Evolutionary conservation across 2,329 filamentous ascomycete genomes (phyloP).

Genomic region (Fonsecaea pedrosoi): DNA sequence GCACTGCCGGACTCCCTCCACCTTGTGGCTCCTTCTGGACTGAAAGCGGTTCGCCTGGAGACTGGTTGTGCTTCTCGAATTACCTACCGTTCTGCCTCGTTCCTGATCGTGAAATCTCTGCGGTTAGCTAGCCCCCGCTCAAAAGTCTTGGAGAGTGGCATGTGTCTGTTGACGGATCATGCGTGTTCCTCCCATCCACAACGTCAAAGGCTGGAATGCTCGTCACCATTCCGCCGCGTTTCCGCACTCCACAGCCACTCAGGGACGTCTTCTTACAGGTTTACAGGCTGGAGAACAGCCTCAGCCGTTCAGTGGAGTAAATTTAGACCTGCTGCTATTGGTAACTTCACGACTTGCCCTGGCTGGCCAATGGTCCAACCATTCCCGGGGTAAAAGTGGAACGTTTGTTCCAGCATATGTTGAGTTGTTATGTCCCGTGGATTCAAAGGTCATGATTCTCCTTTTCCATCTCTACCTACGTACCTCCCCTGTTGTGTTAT

Average conservation of each 20-base stretch:
- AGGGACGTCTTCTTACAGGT: conserved; percentile 23
- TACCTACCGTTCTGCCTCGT: conserved; percentile 24
- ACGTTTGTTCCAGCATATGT: conserved; percentile 15
- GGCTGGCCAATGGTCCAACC: conserved; percentile 26
- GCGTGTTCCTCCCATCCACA: conserved; percentile 17
- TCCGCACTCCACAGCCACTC: conserved; percentile 19
- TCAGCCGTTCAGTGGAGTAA: conserved; percentile 22
- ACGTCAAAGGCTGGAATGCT: conserved; percentile 13
- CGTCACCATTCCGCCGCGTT: conserved; percentile 9
- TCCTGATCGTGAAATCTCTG: conserved; percentile 29
- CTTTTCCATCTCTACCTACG: conserved; percentile 1
- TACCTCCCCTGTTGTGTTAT: conserved; percentile 10
- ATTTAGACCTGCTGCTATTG: conserved; percentile 15
- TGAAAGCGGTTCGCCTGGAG: conserved; percentile 3
- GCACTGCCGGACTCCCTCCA: conserved; percentile 11
- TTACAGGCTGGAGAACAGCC: conserved; percentile 11
- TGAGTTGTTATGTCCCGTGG: neutral
- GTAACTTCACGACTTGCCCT: conserved; percentile 23
- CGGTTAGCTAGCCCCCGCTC: conserved; percentile 6
- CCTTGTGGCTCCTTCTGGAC: neutral
- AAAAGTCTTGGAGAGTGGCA: conserved; percentile 12
- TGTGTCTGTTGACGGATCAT: conserved; percentile 35
- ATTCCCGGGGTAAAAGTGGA: conserved; percentile 13
- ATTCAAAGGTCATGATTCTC: conserved; percentile 3
- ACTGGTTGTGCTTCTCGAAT: conserved; percentile 4